These are phyloP conservation scores for Trichoderma koningiopsis DNA, from an alignment of 2,329 filamentous ascomycete species.

Conservation along the genomic window DNA sequence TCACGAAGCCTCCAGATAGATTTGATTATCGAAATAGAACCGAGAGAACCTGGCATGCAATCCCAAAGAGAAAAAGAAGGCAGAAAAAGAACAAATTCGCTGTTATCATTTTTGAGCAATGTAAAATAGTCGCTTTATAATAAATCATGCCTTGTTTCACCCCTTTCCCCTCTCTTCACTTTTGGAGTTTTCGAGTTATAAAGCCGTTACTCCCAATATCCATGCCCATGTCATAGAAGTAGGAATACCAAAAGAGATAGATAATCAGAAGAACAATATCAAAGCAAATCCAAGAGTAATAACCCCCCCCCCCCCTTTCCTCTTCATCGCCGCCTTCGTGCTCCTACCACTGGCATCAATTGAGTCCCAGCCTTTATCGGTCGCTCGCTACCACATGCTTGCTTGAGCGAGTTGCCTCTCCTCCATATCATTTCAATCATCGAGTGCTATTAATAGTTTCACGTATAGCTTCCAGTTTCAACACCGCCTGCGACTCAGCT, in stretches of 20 bases:
- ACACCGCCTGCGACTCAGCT: too few species aligned
- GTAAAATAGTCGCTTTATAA: neutral
- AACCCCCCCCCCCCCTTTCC: neutral
- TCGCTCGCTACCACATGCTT: too few species aligned
- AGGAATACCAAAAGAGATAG: neutral
- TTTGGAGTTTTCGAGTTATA: neutral
- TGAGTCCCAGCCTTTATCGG: too few species aligned
- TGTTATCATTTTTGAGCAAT: neutral
- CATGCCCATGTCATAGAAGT: neutral
- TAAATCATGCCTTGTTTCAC: neutral
- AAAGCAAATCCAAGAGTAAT: neutral
- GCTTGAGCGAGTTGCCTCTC: too few species aligned
- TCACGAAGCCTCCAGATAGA: neutral
- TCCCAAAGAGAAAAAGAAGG: neutral
- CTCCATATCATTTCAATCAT: neutral
- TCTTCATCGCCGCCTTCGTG: neutral
- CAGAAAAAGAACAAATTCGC: neutral
- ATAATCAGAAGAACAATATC: neutral
- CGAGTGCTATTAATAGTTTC: neutral
- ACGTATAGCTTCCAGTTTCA: neutral
- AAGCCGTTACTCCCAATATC: neutral
- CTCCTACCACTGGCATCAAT: neutral
- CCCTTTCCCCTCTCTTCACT: neutral
- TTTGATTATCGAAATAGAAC: neutral
- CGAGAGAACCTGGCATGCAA: neutral